A percentile compares a stretch with the other conserved stretches of the same genome.
These are phyloP conservation scores for Trypanosoma lewisi DNA, from an alignment of 208 protist genomes.

Conservation along the genomic window DNA sequence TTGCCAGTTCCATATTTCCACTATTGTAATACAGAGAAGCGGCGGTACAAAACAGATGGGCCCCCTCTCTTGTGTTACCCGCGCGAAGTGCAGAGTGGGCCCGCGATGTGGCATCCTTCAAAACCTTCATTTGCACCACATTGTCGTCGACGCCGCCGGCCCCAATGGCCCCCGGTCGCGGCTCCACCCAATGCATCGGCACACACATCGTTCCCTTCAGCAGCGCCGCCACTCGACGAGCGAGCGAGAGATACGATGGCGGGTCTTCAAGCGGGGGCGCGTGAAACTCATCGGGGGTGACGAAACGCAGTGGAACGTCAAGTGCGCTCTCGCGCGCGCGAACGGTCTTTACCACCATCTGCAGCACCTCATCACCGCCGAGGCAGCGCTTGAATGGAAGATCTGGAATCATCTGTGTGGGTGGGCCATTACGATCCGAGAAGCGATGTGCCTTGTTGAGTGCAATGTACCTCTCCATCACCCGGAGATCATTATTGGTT, in stretches of 20 bases:
- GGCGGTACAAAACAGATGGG: slow-evolving; percentile 46
- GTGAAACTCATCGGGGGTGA: slow-evolving; percentile 70
- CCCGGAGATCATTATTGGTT: slow-evolving; percentile 42
- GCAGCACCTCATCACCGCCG: slow-evolving; percentile 47
- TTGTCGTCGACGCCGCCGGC: slow-evolving; percentile 8
- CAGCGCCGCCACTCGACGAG: slow-evolving; percentile 61
- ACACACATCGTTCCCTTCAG: slow-evolving; percentile 69
- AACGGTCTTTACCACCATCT: slow-evolving; percentile 43
- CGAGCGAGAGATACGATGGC: slow-evolving; percentile 49
- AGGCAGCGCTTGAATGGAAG: slow-evolving; percentile 58
- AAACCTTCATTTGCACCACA: slow-evolving; percentile 36
- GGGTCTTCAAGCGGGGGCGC: slow-evolving; percentile 65
- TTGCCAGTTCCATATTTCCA: slow-evolving; percentile 71
- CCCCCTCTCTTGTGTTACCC: slow-evolving; percentile 48
- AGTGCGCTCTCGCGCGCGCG: slow-evolving; percentile 59
- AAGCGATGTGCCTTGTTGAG: slow-evolving; percentile 30
- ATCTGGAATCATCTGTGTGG: slow-evolving; percentile 47
- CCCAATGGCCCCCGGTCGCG: slow-evolving; percentile 5
- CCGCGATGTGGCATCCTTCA: slow-evolving; percentile 67
- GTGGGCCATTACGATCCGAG: slow-evolving; percentile 34
- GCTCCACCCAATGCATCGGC: slow-evolving; percentile 38
- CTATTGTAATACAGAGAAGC: slow-evolving; percentile 84
- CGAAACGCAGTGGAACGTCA: slow-evolving; percentile 79
- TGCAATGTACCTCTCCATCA: slow-evolving; percentile 54
- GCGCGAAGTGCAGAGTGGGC: slow-evolving; percentile 55